phyloP scores from a whole-genome alignment of 202 grass and related monocot species.

The Panicum virgatum region DNA sequence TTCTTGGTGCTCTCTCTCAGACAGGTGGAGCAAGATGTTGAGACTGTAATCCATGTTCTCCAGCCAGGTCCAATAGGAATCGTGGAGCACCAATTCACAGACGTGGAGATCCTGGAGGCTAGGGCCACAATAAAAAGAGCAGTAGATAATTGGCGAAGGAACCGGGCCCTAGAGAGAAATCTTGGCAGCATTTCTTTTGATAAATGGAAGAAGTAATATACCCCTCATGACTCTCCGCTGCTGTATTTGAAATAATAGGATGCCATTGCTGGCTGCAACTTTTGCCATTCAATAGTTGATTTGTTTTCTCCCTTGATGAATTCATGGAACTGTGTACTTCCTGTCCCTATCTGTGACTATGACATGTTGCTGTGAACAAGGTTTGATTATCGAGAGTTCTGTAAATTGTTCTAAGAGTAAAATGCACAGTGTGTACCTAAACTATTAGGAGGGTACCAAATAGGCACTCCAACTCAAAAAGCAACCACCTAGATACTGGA shows the following conservation, averaged over 20 bases:
- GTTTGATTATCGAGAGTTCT: neutral
- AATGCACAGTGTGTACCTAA: too few relatives aligned
- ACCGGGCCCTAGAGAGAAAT: slow-evolving; percentile 46
- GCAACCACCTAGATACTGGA: too few relatives aligned
- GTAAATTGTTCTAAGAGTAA: neutral
- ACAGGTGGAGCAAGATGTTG: slow-evolving; percentile 81
- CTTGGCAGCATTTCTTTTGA: slow-evolving; percentile 19
- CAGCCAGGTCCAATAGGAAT: slow-evolving; percentile 83
- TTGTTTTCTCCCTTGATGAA: neutral
- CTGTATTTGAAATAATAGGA: neutral
- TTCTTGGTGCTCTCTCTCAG: slow-evolving; percentile 38
- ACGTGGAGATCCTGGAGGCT: slow-evolving; percentile 57
- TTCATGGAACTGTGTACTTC: neutral
- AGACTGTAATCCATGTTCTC: slow-evolving; percentile 85
- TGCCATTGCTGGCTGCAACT: neutral
- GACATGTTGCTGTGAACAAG: neutral
- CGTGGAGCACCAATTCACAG: slow-evolving; percentile 80
- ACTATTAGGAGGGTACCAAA: too few relatives aligned
- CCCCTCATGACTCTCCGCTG: neutral
- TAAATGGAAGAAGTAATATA: slow-evolving; percentile 30
- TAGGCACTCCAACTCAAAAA: too few relatives aligned
- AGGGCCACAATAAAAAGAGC: slow-evolving; percentile 56
- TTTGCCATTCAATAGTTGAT: neutral
- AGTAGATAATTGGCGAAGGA: slow-evolving; percentile 66
- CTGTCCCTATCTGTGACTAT: neutral